Evolutionary conservation across 169 alveolate species (phyloP).

Genomic region (Theileria orientalis): DNA sequence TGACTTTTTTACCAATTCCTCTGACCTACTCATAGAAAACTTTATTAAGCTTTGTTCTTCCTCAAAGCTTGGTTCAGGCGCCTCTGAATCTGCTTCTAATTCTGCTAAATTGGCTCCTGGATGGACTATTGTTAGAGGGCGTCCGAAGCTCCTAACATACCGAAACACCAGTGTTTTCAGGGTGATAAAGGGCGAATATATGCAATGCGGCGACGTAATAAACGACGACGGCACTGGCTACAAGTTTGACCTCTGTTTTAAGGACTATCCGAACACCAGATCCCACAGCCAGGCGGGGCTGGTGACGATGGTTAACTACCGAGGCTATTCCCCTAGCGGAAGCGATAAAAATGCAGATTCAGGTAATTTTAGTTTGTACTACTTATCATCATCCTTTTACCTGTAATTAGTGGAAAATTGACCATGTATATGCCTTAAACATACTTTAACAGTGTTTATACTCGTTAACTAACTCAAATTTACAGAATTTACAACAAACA

Average conservation of each 20-base stretch:
- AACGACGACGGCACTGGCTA: conserved; percentile 86
- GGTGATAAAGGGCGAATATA: conserved; percentile 91
- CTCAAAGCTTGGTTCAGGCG: too few species aligned
- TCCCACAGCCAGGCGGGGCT: conserved; percentile 86
- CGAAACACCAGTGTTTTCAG: conserved; percentile 88
- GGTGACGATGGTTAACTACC: conserved; percentile 85
- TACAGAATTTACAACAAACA: background rate
- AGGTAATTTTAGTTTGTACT: too few species aligned
- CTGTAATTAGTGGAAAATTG: too few species aligned
- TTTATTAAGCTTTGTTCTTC: conserved; percentile 87
- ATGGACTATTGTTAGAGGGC: conserved; percentile 35
- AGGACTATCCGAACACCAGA: conserved; percentile 79
- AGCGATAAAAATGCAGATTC: too few species aligned
- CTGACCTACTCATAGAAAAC: conserved; percentile 91
- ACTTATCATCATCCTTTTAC: too few species aligned
- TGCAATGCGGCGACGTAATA: conserved; percentile 92
- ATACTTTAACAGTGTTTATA: background rate
- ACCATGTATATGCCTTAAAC: too few species aligned
- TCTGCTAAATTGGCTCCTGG: background rate
- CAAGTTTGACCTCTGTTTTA: conserved; percentile 84
- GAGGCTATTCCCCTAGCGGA: conserved; percentile 70
- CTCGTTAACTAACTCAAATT: background rate
- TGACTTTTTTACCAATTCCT: conserved; percentile 89
- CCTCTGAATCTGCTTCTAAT: background rate
- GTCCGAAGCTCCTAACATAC: conserved; percentile 87